Percentiles rank a stretch among this genome's conserved stretches.
Evolutionary conservation across 108 stramenopile genomes (phyloP).

Genomic region (Skeletonema menzelii): DNA sequence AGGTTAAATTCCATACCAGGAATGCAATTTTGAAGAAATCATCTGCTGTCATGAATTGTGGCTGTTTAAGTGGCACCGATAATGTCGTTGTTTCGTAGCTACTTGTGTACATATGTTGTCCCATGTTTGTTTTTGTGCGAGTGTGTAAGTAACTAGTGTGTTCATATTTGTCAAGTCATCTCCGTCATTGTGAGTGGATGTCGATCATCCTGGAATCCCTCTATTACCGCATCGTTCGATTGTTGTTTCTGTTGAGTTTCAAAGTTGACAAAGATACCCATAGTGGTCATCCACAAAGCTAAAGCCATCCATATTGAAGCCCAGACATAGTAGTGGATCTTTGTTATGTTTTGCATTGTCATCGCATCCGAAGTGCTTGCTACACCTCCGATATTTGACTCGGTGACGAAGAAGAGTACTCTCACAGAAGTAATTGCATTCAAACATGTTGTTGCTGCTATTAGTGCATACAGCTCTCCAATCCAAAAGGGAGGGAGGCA

Average conservation of each 20-base stretch:
- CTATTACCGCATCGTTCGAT: slow-evolving; percentile 1
- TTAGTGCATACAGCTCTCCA: slow-evolving; percentile 28
- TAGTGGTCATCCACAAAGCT: slow-evolving; percentile 32
- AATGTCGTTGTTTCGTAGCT: not conserved
- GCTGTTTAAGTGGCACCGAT: slow-evolving; percentile 14
- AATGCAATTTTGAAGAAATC: slow-evolving; percentile 40
- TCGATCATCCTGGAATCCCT: slow-evolving; percentile 12
- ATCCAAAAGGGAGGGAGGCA: slow-evolving; percentile 25
- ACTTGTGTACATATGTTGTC: not conserved
- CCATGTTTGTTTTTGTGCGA: not conserved
- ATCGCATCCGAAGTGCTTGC: slow-evolving; percentile 31
- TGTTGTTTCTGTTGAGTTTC: slow-evolving; percentile 19
- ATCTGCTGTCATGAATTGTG: slow-evolving; percentile 12
- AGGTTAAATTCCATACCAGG: slow-evolving; percentile 41
- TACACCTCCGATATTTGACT: slow-evolving; percentile 30
- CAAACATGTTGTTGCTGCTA: slow-evolving; percentile 35
- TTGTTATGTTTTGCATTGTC: slow-evolving; percentile 32
- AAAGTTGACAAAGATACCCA: slow-evolving; percentile 26
- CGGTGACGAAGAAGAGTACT: slow-evolving; percentile 27
- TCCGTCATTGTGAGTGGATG: slow-evolving; percentile 12
- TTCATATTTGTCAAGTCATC: slow-evolving; percentile 10
- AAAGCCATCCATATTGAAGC: slow-evolving; percentile 20
- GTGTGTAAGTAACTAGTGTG: not conserved
- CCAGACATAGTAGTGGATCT: slow-evolving; percentile 29
- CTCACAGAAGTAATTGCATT: slow-evolving; percentile 35